Evolutionary conservation across 805 yeast species (phyloP), one percentile per base, ranked within the genome.

Genomic region (Candida caryicola): DNA sequence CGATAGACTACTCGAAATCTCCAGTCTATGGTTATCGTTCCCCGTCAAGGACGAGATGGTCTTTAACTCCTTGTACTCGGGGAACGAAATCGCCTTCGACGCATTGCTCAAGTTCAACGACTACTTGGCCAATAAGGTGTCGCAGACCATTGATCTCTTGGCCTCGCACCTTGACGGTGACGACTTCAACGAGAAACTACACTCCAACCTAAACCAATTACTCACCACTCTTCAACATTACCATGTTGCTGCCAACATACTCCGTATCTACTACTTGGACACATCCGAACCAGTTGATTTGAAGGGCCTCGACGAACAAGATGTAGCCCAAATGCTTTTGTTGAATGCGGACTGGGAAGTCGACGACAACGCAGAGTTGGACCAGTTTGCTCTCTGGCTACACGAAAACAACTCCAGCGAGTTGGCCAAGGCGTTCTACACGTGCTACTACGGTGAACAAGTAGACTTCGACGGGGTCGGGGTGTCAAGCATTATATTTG

Each of bases 51-150:
- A 15, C 1, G 39, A 45, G 3, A 26, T 49, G 35, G 49, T 60
- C n/a, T 62, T 47, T 41, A 59, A 55, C 39, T 52, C 62, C 1
- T 38, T 55, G 6, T 36, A 52, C 40, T 36, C 52, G 4, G 60
- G 62, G 8, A 65, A 65, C 40, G 47, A 45, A 2, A 55, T 50
- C 18, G 43, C 64, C 14, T 64, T 65, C 32, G 45, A 46, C 9
- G 58, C 53, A 7, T 23, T 45, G 4, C 23, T 29, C 8, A 33
- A 31, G 40, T 30, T 44, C 21, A 37, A 44, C n/a, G 30, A 18
- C 4, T 50, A 37, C 31, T 23, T 43, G 1, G 18, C 10, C 17
- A 30, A 17, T 13, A 44, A 46, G 30, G 33, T 43, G 18, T 10
- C 18, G 1, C 26, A 29, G 27, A 26, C 45, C 18, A 17, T 44